Conservation (phyloP, 306 rosid species). For the Begonia fuchsioides region DNA sequence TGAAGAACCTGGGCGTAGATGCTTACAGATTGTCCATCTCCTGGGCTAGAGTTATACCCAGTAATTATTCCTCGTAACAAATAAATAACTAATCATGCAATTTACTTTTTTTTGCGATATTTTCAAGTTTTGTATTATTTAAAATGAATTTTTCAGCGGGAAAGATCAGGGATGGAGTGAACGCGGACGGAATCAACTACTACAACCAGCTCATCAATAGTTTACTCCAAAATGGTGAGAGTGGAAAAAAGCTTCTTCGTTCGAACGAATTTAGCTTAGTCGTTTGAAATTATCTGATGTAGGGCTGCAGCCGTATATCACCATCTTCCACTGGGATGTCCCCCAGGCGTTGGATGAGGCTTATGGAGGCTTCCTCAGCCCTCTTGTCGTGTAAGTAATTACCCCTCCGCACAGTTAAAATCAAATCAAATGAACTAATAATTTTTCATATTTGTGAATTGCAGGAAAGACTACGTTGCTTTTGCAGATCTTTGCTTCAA, state of each 20-base stretch:
- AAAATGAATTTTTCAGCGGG: slow-evolving; percentile 21
- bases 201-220: slow-evolving; percentile 55
- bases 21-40: slow-evolving; percentile 33
- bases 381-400: slow-evolving; percentile 25
- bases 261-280: not conserved
- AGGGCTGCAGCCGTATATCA: slow-evolving; percentile 40
- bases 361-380: slow-evolving; percentile 34
- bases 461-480: slow-evolving; percentile 17
- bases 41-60: slow-evolving; percentile 30
- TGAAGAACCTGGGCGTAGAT: slow-evolving; percentile 27
- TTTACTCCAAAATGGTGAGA: slow-evolving; percentile 29
- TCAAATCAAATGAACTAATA: too few relatives aligned
- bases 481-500: slow-evolving; percentile 21
- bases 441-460: not conserved
- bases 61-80: slow-evolving; percentile 6
- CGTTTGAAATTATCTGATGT: not conserved
- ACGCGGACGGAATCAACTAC: slow-evolving; percentile 35
- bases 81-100: not conserved
- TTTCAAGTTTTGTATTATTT: not conserved
- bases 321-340: slow-evolving; percentile 54
- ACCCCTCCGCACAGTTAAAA: too few relatives aligned
- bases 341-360: slow-evolving; percentile 46
- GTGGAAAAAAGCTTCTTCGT: not conserved
- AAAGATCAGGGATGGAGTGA: slow-evolving; percentile 42
- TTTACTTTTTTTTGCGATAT: not conserved